Evolutionary conservation across 2,329 filamentous ascomycete species (phyloP), one percentile per base, ranked within the genome.

Genomic region (Westerdykella aurantiaca): DNA sequence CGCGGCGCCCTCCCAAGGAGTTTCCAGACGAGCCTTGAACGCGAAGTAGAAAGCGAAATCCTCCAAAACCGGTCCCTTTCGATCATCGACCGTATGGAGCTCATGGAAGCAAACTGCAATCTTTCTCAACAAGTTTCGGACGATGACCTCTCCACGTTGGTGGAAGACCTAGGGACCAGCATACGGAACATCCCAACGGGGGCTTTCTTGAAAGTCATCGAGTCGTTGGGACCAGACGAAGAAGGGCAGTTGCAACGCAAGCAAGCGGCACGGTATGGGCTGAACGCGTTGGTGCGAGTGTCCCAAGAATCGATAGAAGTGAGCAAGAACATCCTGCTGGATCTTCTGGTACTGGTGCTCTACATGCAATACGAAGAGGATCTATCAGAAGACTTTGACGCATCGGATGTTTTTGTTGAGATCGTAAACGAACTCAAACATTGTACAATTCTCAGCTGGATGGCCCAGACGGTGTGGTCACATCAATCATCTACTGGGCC

Each of bases 311-410:
- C 80, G 11, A 78, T 93, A 6, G 77, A 85, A 40, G 69, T 87
- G 25, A 84, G 86, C 47, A 83, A 82, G 69, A 80, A 80, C 47
- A 74, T 93, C 7, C 81, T 94, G 40, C 81, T 94, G 49, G 88
- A 91, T 58, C 79, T 97, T 45, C 72, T 97, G 2, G 77, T 93
- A 2, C 76, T 98, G 6, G 75, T 95, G 13, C 78, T 93, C 9
- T 89, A 96, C 64, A 85, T 97, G 76, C 85, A 93, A 63, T 83
- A 83, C 33, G 79, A 82, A 51, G 81, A 84, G 34, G 82, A 88
- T 34, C 79, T 86, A 13, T 80, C 80, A 2, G 71, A 75, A 4
- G 80, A 91, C 31, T 91, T 85, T 68, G 70, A 80, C 57, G 76
- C 63, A 6, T 53, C 57, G 5, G 56, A 79, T 38, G 74, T 96